These are phyloP conservation scores for Phytophthora capsici DNA, from an alignment of 352 stramenopile genomes.

Conservation along the genomic window DNA sequence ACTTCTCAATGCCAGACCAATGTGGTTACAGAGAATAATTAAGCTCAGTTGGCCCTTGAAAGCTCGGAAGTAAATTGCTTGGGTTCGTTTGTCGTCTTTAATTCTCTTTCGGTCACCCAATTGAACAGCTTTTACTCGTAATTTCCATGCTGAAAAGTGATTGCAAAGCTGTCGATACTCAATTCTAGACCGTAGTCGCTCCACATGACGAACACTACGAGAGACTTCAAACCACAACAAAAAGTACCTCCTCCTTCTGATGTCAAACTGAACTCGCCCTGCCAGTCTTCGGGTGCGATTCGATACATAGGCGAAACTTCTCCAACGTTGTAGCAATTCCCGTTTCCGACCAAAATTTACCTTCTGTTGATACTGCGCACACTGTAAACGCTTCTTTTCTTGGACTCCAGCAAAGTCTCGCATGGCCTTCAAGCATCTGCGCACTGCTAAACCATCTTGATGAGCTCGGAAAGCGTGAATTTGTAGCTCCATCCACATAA, in stretches of 20 bases:
- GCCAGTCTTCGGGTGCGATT: slow-evolving; percentile 15
- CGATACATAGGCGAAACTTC: slow-evolving; percentile 15
- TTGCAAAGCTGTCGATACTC: slow-evolving; percentile 11
- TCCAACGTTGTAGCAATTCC: slow-evolving; percentile 24
- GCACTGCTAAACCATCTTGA: slow-evolving; percentile 13
- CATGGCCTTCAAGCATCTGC: slow-evolving; percentile 22
- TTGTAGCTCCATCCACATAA: slow-evolving; percentile 26
- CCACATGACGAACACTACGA: slow-evolving; percentile 11
- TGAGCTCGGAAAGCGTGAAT: slow-evolving; percentile 22
- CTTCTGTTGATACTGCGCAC: slow-evolving; percentile 1
- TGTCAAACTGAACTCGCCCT: slow-evolving; percentile 25
- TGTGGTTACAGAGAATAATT: slow-evolving; percentile 1
- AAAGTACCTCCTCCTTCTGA: slow-evolving; percentile 35
- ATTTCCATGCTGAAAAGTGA: slow-evolving; percentile 39
- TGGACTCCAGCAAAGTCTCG: slow-evolving; percentile 6
- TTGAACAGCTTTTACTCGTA: slow-evolving; percentile 18
- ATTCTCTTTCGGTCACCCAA: slow-evolving; percentile 8
- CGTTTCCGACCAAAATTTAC: slow-evolving; percentile 12
- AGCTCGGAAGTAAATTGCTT: slow-evolving; percentile 16
- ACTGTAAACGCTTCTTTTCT: slow-evolving; percentile 7
- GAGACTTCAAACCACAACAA: slow-evolving; percentile 36
- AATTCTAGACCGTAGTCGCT: slow-evolving; percentile 16
- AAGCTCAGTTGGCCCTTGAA: slow-evolving; percentile 19
- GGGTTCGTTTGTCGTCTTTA: slow-evolving; percentile 5
- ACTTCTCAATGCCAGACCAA: slow-evolving; percentile 1